phyloP scores from a whole-genome alignment of 2,329 filamentous ascomycete species.

The Colletotrichum cuscutae region DNA sequence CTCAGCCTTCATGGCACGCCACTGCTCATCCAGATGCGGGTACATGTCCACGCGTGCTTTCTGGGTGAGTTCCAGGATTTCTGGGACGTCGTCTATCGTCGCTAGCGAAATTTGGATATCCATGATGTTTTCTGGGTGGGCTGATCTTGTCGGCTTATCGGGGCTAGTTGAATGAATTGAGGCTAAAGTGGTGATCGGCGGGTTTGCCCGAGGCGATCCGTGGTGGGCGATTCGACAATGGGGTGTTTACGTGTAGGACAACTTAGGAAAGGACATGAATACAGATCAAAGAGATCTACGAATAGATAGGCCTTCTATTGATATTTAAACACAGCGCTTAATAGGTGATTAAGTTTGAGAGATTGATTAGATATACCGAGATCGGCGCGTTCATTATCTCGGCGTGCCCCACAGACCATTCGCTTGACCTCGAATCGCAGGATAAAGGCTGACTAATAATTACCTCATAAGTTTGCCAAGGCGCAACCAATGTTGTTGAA shows the following conservation, averaged over 20 bases:
- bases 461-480: neutral
- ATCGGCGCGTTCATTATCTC: neutral
- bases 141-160: neutral
- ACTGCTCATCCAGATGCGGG: slow-evolving; percentile 38
- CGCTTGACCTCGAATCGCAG: neutral
- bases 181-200: neutral
- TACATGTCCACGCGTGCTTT: slow-evolving; percentile 42
- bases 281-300: neutral
- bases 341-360: neutral
- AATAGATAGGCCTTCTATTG: neutral
- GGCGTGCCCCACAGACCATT: neutral
- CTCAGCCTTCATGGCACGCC: slow-evolving; percentile 31
- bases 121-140: neutral
- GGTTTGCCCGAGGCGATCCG: neutral
- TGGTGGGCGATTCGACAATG: too few species aligned
- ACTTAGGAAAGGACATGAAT: neutral
- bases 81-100: slow-evolving; percentile 36
- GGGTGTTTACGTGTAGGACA: neutral
- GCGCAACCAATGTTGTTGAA: neutral
- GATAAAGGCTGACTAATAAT: neutral
- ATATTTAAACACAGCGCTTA: neutral
- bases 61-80: slow-evolving; percentile 38
- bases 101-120: slow-evolving; percentile 33
- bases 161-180: neutral
- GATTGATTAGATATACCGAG: neutral